Percentiles rank a stretch among this genome's conserved stretches.
These are phyloP conservation scores for Ailanthus altissimus DNA, from an alignment of 345 rosid species.

Conservation along the genomic window DNA sequence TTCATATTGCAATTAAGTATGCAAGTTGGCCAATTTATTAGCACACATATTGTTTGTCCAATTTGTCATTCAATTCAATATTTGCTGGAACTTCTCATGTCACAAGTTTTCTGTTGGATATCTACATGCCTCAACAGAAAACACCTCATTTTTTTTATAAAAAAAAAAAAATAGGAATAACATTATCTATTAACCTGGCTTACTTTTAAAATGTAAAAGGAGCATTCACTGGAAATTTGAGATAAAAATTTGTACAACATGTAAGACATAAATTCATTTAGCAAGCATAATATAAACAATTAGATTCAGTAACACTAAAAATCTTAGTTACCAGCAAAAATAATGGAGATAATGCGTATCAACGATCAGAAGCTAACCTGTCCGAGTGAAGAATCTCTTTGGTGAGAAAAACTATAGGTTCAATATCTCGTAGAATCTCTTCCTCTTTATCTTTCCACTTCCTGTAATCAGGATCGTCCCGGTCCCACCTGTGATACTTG, in stretches of 20 bases:
- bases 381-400: conserved; percentile 80
- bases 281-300: background rate
- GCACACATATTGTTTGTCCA: background rate
- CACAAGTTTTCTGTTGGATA: background rate
- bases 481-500: conserved; percentile 44
- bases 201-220: too few species aligned
- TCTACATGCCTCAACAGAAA: background rate
- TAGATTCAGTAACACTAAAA: background rate
- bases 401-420: conserved; percentile 50
- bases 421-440: conserved; percentile 66
- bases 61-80: background rate
- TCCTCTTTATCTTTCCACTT: conserved; percentile 78
- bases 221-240: background rate
- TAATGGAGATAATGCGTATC: background rate
- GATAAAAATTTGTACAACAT: background rate
- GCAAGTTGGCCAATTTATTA: background rate
- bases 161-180: background rate
- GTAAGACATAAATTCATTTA: background rate
- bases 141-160: too few species aligned
- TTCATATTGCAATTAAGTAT: background rate
- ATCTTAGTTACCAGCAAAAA: background rate
- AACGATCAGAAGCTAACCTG: conserved; percentile 39
- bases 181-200: background rate
- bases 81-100: background rate
- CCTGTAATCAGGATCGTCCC: conserved; percentile 71